Conservation (phyloP, 257 asterid species). For the Oldenlandia corymbosa region DNA sequence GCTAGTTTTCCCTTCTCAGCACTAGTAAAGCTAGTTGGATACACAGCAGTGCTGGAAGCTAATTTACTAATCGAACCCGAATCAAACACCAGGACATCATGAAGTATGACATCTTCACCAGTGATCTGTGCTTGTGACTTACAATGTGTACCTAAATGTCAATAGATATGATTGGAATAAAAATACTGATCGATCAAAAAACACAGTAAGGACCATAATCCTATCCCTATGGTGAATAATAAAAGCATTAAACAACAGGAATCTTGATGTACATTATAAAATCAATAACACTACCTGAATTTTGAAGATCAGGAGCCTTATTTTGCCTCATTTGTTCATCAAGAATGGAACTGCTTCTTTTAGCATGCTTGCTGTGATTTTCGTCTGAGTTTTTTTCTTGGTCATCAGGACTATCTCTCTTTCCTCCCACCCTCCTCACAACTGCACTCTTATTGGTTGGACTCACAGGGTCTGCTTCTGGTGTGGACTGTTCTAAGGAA, state of each 20-base stretch:
- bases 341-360: too few relatives aligned
- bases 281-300: constrained; percentile 15
- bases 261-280: constrained; percentile 4
- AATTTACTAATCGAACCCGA: background rate
- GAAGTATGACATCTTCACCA: background rate
- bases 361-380: too few relatives aligned
- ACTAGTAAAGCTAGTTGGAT: too few relatives aligned
- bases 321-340: constrained; percentile 47
- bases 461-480: too few relatives aligned
- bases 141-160: background rate
- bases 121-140: background rate
- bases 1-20: constrained; percentile 16
- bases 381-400: too few relatives aligned
- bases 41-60: background rate
- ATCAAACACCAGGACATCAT: background rate
- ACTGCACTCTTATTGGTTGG: too few relatives aligned
- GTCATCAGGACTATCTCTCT: constrained; percentile 31
- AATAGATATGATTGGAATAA: background rate
- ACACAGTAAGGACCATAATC: too few relatives aligned
- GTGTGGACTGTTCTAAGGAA: too few relatives aligned
- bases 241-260: too few relatives aligned
- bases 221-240: too few relatives aligned
- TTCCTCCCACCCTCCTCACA: constrained; percentile 32
- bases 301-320: constrained; percentile 28
- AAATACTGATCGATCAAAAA: too few relatives aligned